Evolutionary conservation across 768 basidiomycete species (phyloP).

Genomic region (Termitomyces sp.): DNA sequence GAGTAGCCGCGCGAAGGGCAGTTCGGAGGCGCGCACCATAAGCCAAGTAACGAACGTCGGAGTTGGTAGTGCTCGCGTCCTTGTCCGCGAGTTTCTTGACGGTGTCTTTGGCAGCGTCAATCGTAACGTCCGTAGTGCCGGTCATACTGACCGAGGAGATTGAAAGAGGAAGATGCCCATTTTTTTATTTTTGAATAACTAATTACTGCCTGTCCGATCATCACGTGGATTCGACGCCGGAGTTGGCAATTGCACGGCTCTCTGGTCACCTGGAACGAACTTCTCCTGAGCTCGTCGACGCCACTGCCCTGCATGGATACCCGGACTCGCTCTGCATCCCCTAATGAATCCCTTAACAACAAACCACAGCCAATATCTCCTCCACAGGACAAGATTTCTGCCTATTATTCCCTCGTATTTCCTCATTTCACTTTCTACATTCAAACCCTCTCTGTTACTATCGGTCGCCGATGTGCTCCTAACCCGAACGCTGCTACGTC

Average conservation of each 20-base stretch:
- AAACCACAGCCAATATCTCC: constrained; percentile 30
- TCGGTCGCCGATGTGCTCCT: constrained; percentile 83
- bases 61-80: constrained; percentile 63
- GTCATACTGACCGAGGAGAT: constrained; percentile 27
- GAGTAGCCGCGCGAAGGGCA: constrained; percentile 60
- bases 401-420: constrained; percentile 93
- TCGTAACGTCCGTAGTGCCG: constrained; percentile 27
- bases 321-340: constrained; percentile 38
- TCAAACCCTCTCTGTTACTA: constrained; percentile 90
- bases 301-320: constrained; percentile 34
- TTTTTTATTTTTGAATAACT: background rate
- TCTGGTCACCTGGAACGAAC: constrained; percentile 7
- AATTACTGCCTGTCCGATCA: background rate
- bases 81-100: constrained; percentile 59
- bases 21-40: constrained; percentile 79
- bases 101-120: constrained; percentile 41
- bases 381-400: constrained; percentile 76
- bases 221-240: constrained; percentile 13
- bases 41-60: constrained; percentile 67
- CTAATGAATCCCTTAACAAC: constrained; percentile 21
- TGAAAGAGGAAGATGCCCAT: background rate
- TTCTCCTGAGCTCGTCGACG: constrained; percentile 15
- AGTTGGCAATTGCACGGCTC: constrained; percentile 11
- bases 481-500: constrained; percentile 44
- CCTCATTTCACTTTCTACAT: constrained; percentile 96